A percentile compares a stretch with the other conserved stretches of the same genome.
Conservation (phyloP, 2,329 filamentous ascomycete genomes). For the Teratosphaeria gauchensis region DNA sequence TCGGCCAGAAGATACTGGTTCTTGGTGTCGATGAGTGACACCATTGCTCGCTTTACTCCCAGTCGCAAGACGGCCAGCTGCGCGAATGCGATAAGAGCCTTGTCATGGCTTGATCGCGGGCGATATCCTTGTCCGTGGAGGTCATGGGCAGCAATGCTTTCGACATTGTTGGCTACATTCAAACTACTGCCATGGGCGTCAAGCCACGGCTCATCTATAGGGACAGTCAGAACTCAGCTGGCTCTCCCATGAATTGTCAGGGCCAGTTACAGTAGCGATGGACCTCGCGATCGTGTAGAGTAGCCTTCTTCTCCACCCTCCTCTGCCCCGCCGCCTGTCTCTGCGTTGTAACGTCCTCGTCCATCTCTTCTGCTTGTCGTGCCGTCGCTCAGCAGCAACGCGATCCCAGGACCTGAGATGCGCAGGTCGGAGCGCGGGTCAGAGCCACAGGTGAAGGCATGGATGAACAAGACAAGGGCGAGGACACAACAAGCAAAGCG, state of each 20-base stretch:
- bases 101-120: slow-evolving; percentile 14
- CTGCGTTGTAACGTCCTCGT: background rate
- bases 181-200: slow-evolving; percentile 15
- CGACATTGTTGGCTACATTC: slow-evolving; percentile 18
- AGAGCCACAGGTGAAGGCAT: background rate
- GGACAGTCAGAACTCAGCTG: too few relatives aligned
- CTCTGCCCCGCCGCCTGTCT: background rate
- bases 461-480: background rate
- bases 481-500: background rate
- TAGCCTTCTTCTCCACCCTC: background rate
- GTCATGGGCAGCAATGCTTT: slow-evolving; percentile 12
- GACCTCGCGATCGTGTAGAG: slow-evolving; percentile 12
- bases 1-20: slow-evolving; percentile 12
- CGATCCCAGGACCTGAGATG: background rate
- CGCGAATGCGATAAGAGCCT: slow-evolving; percentile 25
- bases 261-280: slow-evolving; percentile 8
- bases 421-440: background rate
- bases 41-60: slow-evolving; percentile 26
- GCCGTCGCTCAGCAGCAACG: background rate
- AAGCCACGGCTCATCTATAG: slow-evolving; percentile 11
- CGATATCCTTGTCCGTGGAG: slow-evolving; percentile 15
- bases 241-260: too few relatives aligned
- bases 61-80: slow-evolving; percentile 30
- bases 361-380: background rate
- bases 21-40: slow-evolving; percentile 40